Conservation (phyloP, 2,329 filamentous ascomycete genomes). For the Myriosclerotinia duriaeana region DNA sequence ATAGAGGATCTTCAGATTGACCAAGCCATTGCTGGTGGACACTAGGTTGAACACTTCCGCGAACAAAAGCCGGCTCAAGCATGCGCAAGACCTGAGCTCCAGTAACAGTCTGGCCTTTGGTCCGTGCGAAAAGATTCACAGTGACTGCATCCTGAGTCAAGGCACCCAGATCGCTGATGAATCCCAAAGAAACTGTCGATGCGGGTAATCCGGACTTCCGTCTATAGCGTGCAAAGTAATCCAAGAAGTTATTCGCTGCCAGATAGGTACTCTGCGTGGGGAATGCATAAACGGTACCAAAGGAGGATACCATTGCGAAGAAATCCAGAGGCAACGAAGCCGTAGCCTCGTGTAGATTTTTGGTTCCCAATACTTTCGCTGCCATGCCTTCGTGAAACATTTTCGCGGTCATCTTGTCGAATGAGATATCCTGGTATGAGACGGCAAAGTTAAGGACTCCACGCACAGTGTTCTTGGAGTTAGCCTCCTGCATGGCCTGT, state of each 20-base stretch:
- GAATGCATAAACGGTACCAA: constrained; percentile 38
- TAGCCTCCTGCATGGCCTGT: background rate
- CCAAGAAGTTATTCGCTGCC: constrained; percentile 43
- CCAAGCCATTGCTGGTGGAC: background rate
- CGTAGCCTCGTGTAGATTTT: background rate
- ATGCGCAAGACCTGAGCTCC: no score
- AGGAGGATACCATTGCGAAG: constrained; percentile 41
- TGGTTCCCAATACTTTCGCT: background rate
- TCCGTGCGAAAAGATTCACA: constrained; percentile 7
- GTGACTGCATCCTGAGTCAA: background rate
- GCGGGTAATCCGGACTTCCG: background rate
- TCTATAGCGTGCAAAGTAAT: constrained; percentile 27
- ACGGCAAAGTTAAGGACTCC: background rate
- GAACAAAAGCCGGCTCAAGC: constrained; percentile 4
- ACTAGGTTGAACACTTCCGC: background rate
- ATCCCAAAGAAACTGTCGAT: background rate
- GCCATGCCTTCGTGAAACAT: background rate
- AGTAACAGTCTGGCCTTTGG: background rate
- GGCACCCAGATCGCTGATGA: constrained; percentile 10
- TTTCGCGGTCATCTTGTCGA: no score
- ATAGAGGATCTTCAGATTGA: background rate
- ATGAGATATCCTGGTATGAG: no score
- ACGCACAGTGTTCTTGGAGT: background rate
- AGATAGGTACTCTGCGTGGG: constrained; percentile 43
- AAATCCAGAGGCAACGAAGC: constrained; percentile 39